Conservation (phyloP, 73 alveolate genomes). For the Effrenium voratum region DNA sequence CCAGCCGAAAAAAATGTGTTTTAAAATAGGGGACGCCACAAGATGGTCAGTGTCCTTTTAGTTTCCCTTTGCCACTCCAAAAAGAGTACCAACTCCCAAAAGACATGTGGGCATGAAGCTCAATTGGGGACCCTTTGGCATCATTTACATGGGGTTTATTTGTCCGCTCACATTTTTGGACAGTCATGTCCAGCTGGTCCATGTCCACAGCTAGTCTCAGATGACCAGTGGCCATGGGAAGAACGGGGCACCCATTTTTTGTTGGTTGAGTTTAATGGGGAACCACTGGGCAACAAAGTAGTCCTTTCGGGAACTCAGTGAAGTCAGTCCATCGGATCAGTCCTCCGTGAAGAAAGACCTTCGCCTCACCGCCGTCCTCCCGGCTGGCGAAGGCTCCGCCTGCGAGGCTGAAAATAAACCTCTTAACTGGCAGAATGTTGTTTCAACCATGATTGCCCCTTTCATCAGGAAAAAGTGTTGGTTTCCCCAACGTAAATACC, state of each 20-base stretch:
- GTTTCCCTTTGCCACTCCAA: too few species aligned
- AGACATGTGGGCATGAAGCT: too few species aligned
- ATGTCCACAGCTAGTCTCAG: neutral
- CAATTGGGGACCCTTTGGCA: too few species aligned
- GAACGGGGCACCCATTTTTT: neutral
- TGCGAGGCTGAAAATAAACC: neutral
- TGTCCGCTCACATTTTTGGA: neutral
- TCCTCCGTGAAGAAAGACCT: conserved; percentile 65
- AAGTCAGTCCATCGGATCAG: neutral
- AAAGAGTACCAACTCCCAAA: too few species aligned
- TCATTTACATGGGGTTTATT: too few species aligned
- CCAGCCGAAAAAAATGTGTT: too few species aligned
- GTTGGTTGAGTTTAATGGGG: neutral
- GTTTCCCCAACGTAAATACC: too few species aligned
- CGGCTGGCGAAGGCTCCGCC: conserved; percentile 77
- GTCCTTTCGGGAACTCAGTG: neutral
- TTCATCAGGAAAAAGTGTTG: too few species aligned
- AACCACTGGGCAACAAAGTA: neutral
- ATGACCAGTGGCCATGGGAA: neutral
- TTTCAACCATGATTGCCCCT: too few species aligned
- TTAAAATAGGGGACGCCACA: too few species aligned
- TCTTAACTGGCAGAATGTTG: neutral
- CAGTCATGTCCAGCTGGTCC: neutral
- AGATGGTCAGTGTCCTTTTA: too few species aligned
- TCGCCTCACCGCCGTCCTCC: conserved; percentile 87